Evolutionary conservation across 768 basidiomycete species (phyloP), one percentile per base, ranked within the genome.

Genomic region (Boletus bicolor): DNA sequence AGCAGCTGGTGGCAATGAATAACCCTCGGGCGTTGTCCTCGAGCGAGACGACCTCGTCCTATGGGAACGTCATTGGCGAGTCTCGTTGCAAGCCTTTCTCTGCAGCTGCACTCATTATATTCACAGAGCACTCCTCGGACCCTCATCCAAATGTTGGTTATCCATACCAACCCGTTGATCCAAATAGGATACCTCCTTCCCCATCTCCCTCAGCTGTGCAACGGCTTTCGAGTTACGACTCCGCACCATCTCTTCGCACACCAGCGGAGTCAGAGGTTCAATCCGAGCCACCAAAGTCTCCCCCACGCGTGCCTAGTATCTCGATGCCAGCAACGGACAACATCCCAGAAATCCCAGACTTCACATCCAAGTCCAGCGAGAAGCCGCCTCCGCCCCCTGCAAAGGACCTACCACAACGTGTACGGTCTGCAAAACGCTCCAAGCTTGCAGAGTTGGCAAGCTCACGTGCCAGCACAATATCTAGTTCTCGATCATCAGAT

Each of bases 371-470:
- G 68, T 78, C 79, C 21, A 78, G 68, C 45, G 61, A 57, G 42
- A 66, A 59, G 38, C 61, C 72, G 4, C 72, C 69, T 38, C 57
- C 54, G 7, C 58, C 41, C 26, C 70, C 59, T 54, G 64, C 43
- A 57, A 66, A 55, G 38, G 54, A 68, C 51, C 55, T 60, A 30
- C 62, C 60, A 32, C 67, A 58, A 34, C 64, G 65, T 45, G 54
- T 56, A 19, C 67, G 64, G 26, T 51, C 63, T 35, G 60, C 55
- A 41, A 81, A 77, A 62, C 82, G 80, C 57, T 90, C 89, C 8
- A 91, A 88, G 63, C 72, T 91, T 38, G 84, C 86, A 2, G 77
- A 78, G 55, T 72, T 91, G 19, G 87, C 89, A 11, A 85, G 80
- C 61, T 86, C 86, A 9, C 76, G 84, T 54, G 78, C 83, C 3